Conservation (phyloP, 345 rosid species). For the Salix exigua region DNA sequence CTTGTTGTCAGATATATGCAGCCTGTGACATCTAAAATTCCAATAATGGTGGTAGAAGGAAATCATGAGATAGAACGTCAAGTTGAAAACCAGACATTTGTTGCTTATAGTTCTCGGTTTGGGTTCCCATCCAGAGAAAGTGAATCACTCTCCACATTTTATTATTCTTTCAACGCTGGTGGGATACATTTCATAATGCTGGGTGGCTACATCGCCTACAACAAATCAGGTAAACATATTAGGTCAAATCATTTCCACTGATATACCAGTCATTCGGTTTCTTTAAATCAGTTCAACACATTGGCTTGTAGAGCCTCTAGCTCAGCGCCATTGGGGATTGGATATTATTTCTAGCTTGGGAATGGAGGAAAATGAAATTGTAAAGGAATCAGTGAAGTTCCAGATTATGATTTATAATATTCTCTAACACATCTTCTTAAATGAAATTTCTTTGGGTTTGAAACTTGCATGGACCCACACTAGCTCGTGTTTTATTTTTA, state of each 20-base stretch:
- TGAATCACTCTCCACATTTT: conserved; percentile 64
- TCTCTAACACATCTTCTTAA: rapidly evolving
- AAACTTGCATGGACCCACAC: rapidly evolving
- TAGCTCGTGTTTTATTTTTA: rapidly evolving
- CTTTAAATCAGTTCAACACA: neutral
- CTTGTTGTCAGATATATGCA: conserved; percentile 97
- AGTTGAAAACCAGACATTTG: conserved; percentile 59
- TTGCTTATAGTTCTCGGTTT: conserved; percentile 77
- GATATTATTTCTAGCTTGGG: too few species aligned
- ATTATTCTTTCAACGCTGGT: conserved; percentile 87
- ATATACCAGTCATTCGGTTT: neutral
- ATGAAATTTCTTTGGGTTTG: rapidly evolving
- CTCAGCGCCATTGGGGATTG: neutral
- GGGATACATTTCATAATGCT: conserved; percentile 92
- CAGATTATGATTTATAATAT: too few species aligned
- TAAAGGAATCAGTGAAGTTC: too few species aligned
- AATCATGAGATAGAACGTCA: conserved; percentile 81
- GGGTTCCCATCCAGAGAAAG: conserved; percentile 76
- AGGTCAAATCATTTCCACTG: neutral
- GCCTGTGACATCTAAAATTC: conserved; percentile 59
- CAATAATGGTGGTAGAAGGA: conserved; percentile 84
- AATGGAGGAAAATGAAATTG: neutral
- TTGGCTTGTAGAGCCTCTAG: neutral
- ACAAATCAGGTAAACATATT: conserved; percentile 47
- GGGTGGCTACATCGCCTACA: conserved; percentile 59